These are phyloP conservation scores for Solanum sparsipilum DNA, from an alignment of 257 asterid species.

Conservation along the genomic window DNA sequence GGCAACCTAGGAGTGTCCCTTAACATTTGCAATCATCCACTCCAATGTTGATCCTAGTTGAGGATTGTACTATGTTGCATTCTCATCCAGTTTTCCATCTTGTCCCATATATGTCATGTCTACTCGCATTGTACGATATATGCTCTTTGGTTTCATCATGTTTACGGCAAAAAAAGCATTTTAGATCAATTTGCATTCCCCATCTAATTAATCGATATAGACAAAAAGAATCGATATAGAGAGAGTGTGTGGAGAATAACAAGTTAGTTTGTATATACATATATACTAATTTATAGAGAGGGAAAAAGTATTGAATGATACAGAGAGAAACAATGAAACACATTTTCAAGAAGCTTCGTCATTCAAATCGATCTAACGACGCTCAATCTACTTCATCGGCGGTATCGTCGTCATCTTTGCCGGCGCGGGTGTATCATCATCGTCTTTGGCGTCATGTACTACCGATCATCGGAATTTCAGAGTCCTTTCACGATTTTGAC, in stretches of 20 bases:
- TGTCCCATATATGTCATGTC: too few species aligned
- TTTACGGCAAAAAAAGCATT: too few species aligned
- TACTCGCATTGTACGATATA: too few species aligned
- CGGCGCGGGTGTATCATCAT: background rate
- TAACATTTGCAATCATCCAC: too few species aligned
- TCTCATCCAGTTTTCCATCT: too few species aligned
- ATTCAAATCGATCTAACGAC: conserved; percentile 85
- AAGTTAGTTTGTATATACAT: background rate
- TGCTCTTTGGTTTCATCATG: too few species aligned
- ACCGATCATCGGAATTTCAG: conserved; percentile 21
- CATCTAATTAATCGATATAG: too few species aligned
- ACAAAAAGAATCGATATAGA: too few species aligned
- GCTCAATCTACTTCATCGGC: conserved; percentile 24
- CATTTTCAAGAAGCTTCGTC: conserved; percentile 93
- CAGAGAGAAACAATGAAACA: conserved; percentile 50
- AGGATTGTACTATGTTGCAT: too few species aligned
- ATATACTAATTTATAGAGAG: conserved; percentile 1
- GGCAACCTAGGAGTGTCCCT: too few species aligned
- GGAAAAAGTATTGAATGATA: background rate
- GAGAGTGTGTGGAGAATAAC: background rate
- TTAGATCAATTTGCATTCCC: too few species aligned
- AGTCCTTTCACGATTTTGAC: background rate
- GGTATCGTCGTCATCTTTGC: background rate
- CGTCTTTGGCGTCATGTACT: conserved; percentile 25
- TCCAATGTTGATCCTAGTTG: too few species aligned